Base-by-base conservation (phyloP, 345 rosid species). In the Sonneratia caseolaris region DNA sequence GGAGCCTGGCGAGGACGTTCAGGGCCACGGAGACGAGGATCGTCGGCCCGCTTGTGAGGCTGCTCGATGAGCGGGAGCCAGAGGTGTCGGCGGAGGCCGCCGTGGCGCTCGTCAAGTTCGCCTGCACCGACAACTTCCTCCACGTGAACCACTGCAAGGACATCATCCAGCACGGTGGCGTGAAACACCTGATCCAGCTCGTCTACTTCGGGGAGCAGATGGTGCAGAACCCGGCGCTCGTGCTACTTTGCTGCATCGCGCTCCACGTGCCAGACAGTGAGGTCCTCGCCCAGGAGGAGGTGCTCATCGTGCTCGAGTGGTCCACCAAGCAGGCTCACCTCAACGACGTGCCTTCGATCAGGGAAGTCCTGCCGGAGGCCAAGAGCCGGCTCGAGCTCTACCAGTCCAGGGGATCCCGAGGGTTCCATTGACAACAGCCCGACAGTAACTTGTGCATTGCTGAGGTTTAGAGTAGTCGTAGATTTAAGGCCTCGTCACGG, bases 271-370 rank as follows among this genome's bases (percentile, higher is more conserved):
- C 74, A 11, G 72, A 76, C 36, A 76, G 68, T 22, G 72, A 76
- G 48, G 66, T 71, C 21, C 64, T 71, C 24, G 72, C 64, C n/a
- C 72, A 76, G 38, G 79, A 72, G 13, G 65, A 72, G 68, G 75
- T 72, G 64, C 43, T 76, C 24, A 59, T 72, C 19, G 72, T 48
- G 59, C 74, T 76, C 64, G 79, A 76, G 24, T 72, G 75, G 75
- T 79, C 94, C 5, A 69, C 80, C 35, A 89, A 89, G 75, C 91
- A 89, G 75, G 85, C 86, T n/a, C 91, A 87, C 80, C 66, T 89
- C 71, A 72, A 67, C 9, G 85, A 74, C 36, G 85, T 83, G 40
- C 84, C 83, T 0, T 47, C 72, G 1, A 79, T 89, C 9, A 81
- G 79, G 3, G 71, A 71, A 51, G 51, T 89, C 32, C 74, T 89